Base-by-base conservation (phyloP, 2,329 filamentous ascomycete genomes). In the Fusarium guadeloupense region DNA sequence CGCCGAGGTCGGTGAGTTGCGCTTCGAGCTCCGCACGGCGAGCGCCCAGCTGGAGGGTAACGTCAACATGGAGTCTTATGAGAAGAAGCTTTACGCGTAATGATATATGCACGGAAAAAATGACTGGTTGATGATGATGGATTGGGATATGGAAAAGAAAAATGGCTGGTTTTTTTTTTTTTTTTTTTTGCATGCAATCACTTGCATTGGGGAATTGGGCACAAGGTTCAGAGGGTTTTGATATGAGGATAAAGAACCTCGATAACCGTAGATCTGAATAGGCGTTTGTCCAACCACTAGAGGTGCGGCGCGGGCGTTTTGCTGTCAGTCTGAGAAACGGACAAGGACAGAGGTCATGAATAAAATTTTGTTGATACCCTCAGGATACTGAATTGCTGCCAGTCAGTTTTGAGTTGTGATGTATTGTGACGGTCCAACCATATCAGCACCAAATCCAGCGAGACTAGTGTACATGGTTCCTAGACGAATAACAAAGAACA, bases 31-130 rank as follows among this genome's bases (percentile, higher is more conserved):
- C 72, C 86, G 95, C 71, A 98, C 93, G 59, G 90, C 93, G 57
- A 97, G 93, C 77, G 95, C 95, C 44, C 93, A 97, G 85, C 85
- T 96, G 56, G 95, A 99, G 83, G 95, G 95, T 65, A 95, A 94
- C 75, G 93, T 99, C 60, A 96, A 98, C 81, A 93, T 99, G 85
- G 93, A 98, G 83, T 94, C 92, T 76, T 98, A 96, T 76, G 95
- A 98, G 84, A 99, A 99, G 90, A 99, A 98, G 86, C 90, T 99
- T 68, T 99, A 96, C 80, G 92, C 93, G 71, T 97, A 87, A 77
- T 69, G 67, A 69, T 59, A 67, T 62, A 60, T 59, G 49, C 23
- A 58, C 38, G 49, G 35, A 47, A 50, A 51, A 69, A 63, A 61
- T 48, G 56, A 63, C 16, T 49, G 52, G 41, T 20, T 35, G 34